phyloP scores from a whole-genome alignment of 805 yeast genomes.

The Yarrowia sp. region DNA sequence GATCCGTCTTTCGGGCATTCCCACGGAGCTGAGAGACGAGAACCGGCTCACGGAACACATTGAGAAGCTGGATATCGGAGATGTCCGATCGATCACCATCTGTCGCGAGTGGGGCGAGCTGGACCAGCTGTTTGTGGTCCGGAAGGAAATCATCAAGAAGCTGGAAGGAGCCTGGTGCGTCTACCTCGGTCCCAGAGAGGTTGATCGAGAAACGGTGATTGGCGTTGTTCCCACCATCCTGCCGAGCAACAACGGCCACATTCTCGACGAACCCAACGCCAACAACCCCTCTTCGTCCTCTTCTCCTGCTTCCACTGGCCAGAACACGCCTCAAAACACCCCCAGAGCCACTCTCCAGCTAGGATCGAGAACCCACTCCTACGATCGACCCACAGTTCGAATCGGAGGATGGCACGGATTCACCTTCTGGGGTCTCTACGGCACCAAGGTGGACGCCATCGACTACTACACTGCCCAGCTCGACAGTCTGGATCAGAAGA shows the following conservation, averaged over 20 bases:
- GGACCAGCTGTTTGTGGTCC: conserved; percentile 66
- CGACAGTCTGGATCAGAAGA: conserved; percentile 72
- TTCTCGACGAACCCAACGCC: conserved; percentile 5
- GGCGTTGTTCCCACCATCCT: neutral
- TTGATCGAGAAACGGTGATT: conserved; percentile 24
- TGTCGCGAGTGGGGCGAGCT: conserved; percentile 87
- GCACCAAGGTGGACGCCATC: conserved; percentile 80
- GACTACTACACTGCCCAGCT: conserved; percentile 74
- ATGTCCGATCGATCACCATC: conserved; percentile 74
- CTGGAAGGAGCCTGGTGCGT: conserved; percentile 78
- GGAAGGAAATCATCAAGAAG: conserved; percentile 60
- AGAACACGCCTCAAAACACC: conserved; percentile 7
- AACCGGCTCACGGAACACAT: conserved; percentile 74
- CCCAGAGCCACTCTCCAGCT: conserved; percentile 41
- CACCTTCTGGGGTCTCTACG: conserved; percentile 62
- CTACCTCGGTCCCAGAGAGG: conserved; percentile 56
- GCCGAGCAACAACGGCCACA: conserved; percentile 10
- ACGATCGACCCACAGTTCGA: conserved; percentile 66
- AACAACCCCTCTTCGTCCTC: neutral
- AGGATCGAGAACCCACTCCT: conserved; percentile 45
- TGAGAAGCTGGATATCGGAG: conserved; percentile 79
- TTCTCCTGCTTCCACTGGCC: conserved; percentile 4
- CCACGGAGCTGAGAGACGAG: conserved; percentile 77
- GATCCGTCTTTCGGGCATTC: conserved; percentile 85
- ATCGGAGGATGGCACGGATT: conserved; percentile 52